These are phyloP conservation scores for Cicer chorassanicum DNA, from an alignment of 306 rosid species.

Conservation along the genomic window DNA sequence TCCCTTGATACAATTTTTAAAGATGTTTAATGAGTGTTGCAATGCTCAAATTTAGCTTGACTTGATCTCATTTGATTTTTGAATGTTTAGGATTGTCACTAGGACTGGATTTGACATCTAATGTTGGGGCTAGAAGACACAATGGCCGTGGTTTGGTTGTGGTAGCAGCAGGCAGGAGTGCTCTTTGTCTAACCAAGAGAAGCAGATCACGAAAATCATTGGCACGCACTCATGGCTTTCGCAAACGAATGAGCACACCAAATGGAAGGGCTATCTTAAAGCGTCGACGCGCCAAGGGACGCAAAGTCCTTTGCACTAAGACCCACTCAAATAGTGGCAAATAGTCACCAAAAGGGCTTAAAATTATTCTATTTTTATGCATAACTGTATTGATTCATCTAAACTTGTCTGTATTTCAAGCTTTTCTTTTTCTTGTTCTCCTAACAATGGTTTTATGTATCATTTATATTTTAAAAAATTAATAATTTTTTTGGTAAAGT, in stretches of 20 bases:
- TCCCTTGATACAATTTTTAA: background rate
- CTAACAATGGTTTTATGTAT: slow-evolving; percentile 30
- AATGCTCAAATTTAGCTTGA: slow-evolving; percentile 25
- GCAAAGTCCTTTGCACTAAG: slow-evolving; percentile 90
- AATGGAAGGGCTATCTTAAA: slow-evolving; percentile 79
- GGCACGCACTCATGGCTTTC: slow-evolving; percentile 89
- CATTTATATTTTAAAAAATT: slow-evolving; percentile 17
- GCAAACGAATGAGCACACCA: slow-evolving; percentile 82
- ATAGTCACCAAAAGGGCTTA: slow-evolving; percentile 4
- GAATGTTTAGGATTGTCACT: slow-evolving; percentile 59
- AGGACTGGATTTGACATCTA: slow-evolving; percentile 62
- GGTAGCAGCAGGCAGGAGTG: slow-evolving; percentile 84
- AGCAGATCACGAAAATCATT: slow-evolving; percentile 87
- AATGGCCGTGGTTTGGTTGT: slow-evolving; percentile 68
- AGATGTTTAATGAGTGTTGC: background rate
- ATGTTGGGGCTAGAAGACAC: slow-evolving; percentile 55
- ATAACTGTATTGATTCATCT: slow-evolving; percentile 34
- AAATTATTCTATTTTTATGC: background rate
- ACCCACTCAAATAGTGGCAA: slow-evolving; percentile 78
- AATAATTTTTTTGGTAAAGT: background rate
- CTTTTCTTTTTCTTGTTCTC: background rate
- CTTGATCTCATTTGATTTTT: slow-evolving; percentile 25
- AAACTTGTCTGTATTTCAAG: slow-evolving; percentile 33
- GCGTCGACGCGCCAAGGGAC: slow-evolving; percentile 91
- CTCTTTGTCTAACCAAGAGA: slow-evolving; percentile 86